These are phyloP conservation scores for Hordeum vulgare DNA, from an alignment of 176 grass and related monocot genomes.

Conservation along the genomic window MorexV3_pseudomolecules_assembly NC_058520.1:619419250-619419749, in stretches of 20 bases:
- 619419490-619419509: not conserved
- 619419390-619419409: constrained; percentile 99
- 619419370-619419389: not conserved
- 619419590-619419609: constrained; percentile 96
- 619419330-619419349: too few species aligned
- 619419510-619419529: not conserved
- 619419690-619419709: not conserved
- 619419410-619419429: constrained; percentile 86
- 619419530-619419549: not conserved
- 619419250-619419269: constrained; percentile 73
- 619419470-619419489: constrained; percentile 65
- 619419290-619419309: constrained; percentile 82
- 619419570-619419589: constrained; percentile 60
- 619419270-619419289: constrained; percentile 59
- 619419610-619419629: constrained; percentile 96
- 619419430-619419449: constrained; percentile 92
- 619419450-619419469: constrained; percentile 89
- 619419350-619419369: too few species aligned
- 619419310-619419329: too few species aligned
- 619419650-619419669: constrained; percentile 94
- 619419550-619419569: not conserved
- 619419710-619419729: not conserved
- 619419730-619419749: not conserved
- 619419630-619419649: constrained; percentile 92
- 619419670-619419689: not conserved